A percentile compares a stretch with the other conserved stretches of the same genome.
phyloP scores from a whole-genome alignment of 2,329 filamentous ascomycete genomes.

The Cladosporium sp. region DNA sequence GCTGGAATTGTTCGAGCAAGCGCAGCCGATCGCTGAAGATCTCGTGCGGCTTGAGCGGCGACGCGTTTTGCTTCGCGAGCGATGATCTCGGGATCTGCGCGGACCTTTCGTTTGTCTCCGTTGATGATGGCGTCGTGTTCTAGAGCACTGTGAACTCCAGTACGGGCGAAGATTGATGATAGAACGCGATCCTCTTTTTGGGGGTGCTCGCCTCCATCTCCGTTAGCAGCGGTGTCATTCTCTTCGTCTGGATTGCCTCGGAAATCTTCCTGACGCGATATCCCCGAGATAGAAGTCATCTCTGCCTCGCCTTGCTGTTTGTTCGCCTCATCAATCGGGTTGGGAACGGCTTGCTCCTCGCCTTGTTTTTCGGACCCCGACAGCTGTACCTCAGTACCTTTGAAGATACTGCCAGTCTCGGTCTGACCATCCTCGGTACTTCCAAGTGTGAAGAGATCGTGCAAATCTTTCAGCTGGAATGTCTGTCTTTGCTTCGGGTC shows the following conservation, averaged over 20 bases:
- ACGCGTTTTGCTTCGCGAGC: constrained; percentile 76
- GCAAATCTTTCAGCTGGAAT: constrained; percentile 83
- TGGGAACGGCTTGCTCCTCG: constrained; percentile 25
- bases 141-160: constrained; percentile 82
- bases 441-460: constrained; percentile 83
- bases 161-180: constrained; percentile 80
- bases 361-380: constrained; percentile 20
- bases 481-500: constrained; percentile 90
- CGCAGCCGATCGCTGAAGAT: constrained; percentile 68
- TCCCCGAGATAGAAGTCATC: constrained; percentile 20
- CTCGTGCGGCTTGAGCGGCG: constrained; percentile 70
- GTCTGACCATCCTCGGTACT: constrained; percentile 62
- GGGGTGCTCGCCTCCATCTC: constrained; percentile 20
- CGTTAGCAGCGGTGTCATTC: constrained; percentile 2
- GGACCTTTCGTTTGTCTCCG: constrained; percentile 59
- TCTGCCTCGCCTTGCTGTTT: constrained; percentile 15
- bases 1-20: constrained; percentile 68
- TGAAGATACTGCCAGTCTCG: constrained; percentile 81
- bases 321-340: constrained; percentile 25
- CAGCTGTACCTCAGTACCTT: constrained; percentile 74
- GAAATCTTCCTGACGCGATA: constrained; percentile 43
- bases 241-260: constrained; percentile 28
- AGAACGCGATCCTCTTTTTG: constrained; percentile 69
- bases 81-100: constrained; percentile 72
- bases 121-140: constrained; percentile 90